Evolutionary conservation across 2,329 filamentous ascomycete genomes (phyloP).

Genomic region (Colletotrichum horii): DNA sequence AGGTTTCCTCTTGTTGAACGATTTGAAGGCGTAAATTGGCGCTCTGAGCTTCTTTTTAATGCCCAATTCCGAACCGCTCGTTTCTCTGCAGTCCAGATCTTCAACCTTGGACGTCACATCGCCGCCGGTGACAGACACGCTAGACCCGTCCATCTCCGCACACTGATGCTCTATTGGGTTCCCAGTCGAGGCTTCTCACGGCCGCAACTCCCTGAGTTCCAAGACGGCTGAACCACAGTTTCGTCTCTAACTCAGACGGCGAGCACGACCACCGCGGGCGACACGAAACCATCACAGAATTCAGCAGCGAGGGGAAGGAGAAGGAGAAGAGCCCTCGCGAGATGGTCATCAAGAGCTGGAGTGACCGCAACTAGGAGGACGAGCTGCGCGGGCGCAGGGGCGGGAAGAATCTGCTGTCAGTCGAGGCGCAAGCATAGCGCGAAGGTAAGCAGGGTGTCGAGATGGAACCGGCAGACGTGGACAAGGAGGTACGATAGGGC

Average conservation of each 20-base stretch:
- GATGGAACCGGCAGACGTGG: conserved; percentile 34
- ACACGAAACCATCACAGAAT: conserved; percentile 55
- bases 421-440: conserved; percentile 54
- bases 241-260: conserved; percentile 42
- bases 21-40: neutral
- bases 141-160: neutral
- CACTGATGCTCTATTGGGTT: neutral
- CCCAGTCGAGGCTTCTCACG: neutral
- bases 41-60: neutral
- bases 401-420: conserved; percentile 60
- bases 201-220: neutral
- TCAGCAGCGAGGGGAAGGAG: conserved; percentile 48
- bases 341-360: conserved; percentile 62
- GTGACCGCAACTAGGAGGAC: conserved; percentile 68
- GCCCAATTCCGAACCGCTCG: neutral
- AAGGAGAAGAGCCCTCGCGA: conserved; percentile 36
- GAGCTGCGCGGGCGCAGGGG: conserved; percentile 53
- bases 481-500: neutral
- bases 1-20: conserved; percentile 10
- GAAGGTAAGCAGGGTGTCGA: conserved; percentile 32
- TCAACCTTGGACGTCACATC: neutral
- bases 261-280: conserved; percentile 28
- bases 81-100: neutral
- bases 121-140: neutral
- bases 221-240: conserved; percentile 43